Base-by-base conservation (phyloP, 306 rosid genomes). In the Sophora flavescens region DNA sequence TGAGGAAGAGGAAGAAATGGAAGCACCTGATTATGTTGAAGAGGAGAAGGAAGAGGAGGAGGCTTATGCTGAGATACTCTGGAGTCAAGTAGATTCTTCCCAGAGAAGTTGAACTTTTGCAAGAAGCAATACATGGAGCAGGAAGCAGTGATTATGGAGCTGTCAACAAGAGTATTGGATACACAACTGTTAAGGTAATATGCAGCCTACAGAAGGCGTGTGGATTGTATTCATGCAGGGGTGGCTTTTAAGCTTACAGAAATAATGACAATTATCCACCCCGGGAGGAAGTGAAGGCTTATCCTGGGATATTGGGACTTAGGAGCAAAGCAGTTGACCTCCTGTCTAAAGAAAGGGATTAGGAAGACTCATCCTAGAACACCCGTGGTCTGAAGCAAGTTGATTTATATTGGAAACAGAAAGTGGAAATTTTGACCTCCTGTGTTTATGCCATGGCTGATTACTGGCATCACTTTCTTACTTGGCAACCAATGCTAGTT, bases 31-130 rank as follows among this genome's bases (percentile, higher is more conserved):
- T 82, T 85, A 67, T 75, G 85, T 75, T 71, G 78, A 67, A 30
- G 81, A 82, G 81, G 97, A 92, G 88, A 85, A 85, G 89, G 96
- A 92, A 74, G 95, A 91, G 72, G 97, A 92, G 79, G 88, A 87
- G 67, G 88, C 81, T 61, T 92, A 92, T 66, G 93, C 91, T n/a
- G 79, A 89, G 71, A 72, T 68, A 45, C 88, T 92, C 51, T 92
- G 97, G 93, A 88, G 78, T 78, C 93, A 88, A 59, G 87, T 91
- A 60, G 93, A 87, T 72, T 82, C 81, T 36, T 85, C 88, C 56
- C 81, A 85, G 79, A 82, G 83, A 53, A 52, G 82, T 47, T 84
- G 83, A 80, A 70, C 50, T 67, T 58, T 36, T 71, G 48, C 45
- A 68, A 51, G 63, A 76, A 84, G 72, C 75, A 80, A 47, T n/a